Evolutionary conservation across 2,329 filamentous ascomycete genomes (phyloP), one percentile per base, ranked within the genome.

Genomic region (Eutypa lata): DNA sequence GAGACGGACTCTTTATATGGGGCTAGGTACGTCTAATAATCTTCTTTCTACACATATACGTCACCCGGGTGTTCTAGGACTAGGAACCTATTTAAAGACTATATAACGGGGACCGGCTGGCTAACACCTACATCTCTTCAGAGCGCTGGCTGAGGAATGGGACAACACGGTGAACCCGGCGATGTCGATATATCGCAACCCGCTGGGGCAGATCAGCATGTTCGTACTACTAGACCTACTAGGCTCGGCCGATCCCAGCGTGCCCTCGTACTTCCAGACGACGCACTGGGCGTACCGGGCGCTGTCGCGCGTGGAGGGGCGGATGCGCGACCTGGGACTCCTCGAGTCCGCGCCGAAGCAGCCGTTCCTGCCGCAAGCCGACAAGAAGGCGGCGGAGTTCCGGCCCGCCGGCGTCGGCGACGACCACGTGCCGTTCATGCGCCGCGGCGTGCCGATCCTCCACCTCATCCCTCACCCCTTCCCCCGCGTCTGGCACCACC

Each of bases 251-350:
- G 67, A 76, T 24, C 87, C 88, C 0, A 72, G 56, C 0, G 78
- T 93, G 3, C 86, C 84, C 1, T 89, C 86, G 0, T 90, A 89
- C 70, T 92, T 90, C 68, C 79, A 82, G 59, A 88, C 86, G 1
- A 93, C 89, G 0, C 89, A 93, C 65, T 94, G 90, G 90, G 89
- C 89, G 7, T 93, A 93, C 68, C 76, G 81, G 60, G 76, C 78
- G 52, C 78, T 93, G 70, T 83, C 86, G 0, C 68, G 70, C 0
- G 71, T 90, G 19, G 89, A 93, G 70, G 66, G 74, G 5, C 82
- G 88, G 18, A 73, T 93, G 59, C 82, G 85, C 33, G 71, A 73
- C 4, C 71, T 88, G 1, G 73, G 74, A 1, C 70, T 82, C 13
- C 80, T 90, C 55, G 69, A 71, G 55, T 65, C 65, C 24, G 52